Conservation (phyloP, 2,329 filamentous ascomycete species). For the Diplocarpon rosae region DNA sequence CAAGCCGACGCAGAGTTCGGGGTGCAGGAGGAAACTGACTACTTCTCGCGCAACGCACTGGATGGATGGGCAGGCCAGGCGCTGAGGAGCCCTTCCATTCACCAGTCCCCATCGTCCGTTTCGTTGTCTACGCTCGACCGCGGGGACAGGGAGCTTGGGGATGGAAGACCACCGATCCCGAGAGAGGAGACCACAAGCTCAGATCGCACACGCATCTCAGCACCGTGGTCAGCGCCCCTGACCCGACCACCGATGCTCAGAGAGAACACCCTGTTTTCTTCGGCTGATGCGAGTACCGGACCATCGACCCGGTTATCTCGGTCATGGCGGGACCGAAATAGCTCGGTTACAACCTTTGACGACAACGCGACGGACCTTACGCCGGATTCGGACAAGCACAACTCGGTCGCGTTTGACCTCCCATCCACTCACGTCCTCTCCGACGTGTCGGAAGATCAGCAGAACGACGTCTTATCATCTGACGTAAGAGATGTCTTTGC, state of each 20-base stretch:
- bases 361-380: constrained; percentile 9
- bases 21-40: constrained; percentile 21
- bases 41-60: constrained; percentile 16
- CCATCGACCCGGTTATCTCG: constrained; percentile 14
- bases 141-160: constrained; percentile 6
- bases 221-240: not conserved
- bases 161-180: constrained; percentile 13
- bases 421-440: constrained; percentile 6
- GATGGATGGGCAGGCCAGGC: constrained; percentile 20
- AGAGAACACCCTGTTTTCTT: not conserved
- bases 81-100: constrained; percentile 2
- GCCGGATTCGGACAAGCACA: constrained; percentile 11
- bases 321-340: constrained; percentile 15
- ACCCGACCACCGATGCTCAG: not conserved
- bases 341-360: constrained; percentile 20
- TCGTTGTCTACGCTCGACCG: constrained; percentile 1
- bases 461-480: constrained; percentile 20
- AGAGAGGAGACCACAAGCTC: constrained; percentile 10
- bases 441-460: constrained; percentile 17
- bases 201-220: constrained; percentile 1
- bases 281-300: constrained; percentile 2
- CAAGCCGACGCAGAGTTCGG: constrained; percentile 24
- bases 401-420: constrained; percentile 20
- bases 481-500: constrained; percentile 22
- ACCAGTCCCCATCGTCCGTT: constrained; percentile 14